Evolutionary conservation across 257 asterid species (phyloP).

Genomic region (Handroanthus guayacan): DNA sequence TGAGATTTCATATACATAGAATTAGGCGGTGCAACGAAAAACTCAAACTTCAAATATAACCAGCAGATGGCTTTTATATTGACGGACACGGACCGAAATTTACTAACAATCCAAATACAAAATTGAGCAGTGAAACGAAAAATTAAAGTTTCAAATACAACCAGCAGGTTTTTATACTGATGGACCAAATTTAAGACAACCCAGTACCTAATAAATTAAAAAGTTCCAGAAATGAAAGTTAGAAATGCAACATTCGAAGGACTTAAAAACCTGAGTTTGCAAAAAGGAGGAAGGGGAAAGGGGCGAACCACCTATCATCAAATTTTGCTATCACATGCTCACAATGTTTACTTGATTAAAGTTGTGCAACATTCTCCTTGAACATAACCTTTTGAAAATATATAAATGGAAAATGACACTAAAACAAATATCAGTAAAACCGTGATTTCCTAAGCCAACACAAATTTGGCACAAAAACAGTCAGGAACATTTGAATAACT

Average conservation of each 20-base stretch:
- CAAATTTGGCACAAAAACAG: neutral
- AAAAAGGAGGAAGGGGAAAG: neutral
- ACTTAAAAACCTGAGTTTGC: slow-evolving; percentile 7
- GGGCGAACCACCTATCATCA: slow-evolving; percentile 2
- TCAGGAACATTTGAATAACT: neutral
- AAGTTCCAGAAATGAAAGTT: neutral
- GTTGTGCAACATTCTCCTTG: neutral
- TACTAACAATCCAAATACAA: neutral
- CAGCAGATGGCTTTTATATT: neutral
- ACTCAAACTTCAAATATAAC: slow-evolving; percentile 22
- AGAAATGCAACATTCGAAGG: slow-evolving; percentile 7
- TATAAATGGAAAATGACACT: neutral
- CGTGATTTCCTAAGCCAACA: neutral
- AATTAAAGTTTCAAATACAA: too few species aligned
- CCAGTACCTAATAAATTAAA: too few species aligned
- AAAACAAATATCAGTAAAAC: neutral
- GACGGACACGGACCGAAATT: neutral
- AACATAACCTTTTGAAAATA: neutral
- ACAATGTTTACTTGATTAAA: neutral
- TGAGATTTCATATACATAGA: slow-evolving; percentile 2
- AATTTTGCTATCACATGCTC: slow-evolving; percentile 6
- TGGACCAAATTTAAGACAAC: too few species aligned
- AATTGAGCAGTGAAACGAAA: neutral
- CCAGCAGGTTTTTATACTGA: too few species aligned
- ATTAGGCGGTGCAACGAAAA: slow-evolving; percentile 16